Evolutionary conservation across 2,329 filamentous ascomycete genomes (phyloP).

Genomic region (Fusarium buharicum): DNA sequence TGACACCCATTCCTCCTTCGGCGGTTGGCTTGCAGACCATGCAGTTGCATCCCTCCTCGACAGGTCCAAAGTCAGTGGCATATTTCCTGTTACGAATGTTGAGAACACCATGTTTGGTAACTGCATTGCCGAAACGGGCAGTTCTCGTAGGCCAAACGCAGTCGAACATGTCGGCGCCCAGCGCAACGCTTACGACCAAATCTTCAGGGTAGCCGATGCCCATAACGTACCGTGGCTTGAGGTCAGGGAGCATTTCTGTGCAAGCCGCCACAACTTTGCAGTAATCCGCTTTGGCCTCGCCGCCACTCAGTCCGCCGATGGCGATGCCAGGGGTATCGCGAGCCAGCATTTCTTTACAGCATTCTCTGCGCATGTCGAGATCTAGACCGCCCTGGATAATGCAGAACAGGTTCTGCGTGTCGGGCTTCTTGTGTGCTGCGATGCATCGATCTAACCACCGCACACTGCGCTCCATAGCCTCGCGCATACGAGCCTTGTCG

Average conservation of each 20-base stretch:
- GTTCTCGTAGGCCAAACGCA: conserved; percentile 98
- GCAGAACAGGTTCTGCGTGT: conserved; percentile 92
- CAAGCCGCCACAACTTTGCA: conserved; percentile 90
- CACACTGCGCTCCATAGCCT: conserved; percentile 94
- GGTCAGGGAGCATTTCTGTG: conserved; percentile 82
- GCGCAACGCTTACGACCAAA: conserved; percentile 88
- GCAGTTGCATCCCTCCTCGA: conserved; percentile 86
- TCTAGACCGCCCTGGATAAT: conserved; percentile 98
- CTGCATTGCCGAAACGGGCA: conserved; percentile 93
- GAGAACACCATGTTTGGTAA: conserved; percentile 82
- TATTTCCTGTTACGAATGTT: conserved; percentile 83
- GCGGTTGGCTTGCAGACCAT: conserved; percentile 74
- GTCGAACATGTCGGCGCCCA: conserved; percentile 99
- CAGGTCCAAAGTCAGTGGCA: conserved; percentile 81
- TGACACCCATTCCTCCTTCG: conserved; percentile 81
- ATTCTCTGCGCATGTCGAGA: conserved; percentile 83
- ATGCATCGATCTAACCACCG: conserved; percentile 98
- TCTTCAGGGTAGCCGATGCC: conserved; percentile 98
- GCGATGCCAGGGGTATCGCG: conserved; percentile 95
- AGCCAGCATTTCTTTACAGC: conserved; percentile 86
- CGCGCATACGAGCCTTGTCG: conserved; percentile 85
- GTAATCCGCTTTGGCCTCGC: conserved; percentile 92
- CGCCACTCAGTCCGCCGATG: conserved; percentile 93
- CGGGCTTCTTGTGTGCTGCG: conserved; percentile 83
- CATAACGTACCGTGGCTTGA: conserved; percentile 99